Evolutionary conservation across 768 basidiomycete genomes (phyloP).

Genomic region (Rhodotorula graminis): DNA sequence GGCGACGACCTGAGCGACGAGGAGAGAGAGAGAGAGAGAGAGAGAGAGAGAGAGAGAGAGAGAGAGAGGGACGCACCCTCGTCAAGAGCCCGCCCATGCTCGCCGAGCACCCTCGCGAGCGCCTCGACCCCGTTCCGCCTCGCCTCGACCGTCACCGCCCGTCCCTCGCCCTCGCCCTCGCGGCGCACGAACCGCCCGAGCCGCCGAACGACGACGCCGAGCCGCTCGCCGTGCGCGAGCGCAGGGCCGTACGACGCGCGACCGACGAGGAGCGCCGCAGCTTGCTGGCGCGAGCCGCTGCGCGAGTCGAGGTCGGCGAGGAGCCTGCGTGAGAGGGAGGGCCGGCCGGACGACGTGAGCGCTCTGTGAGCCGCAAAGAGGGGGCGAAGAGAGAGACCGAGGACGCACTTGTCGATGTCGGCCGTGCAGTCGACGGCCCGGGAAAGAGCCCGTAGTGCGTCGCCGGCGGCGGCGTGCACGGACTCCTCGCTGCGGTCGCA

Average conservation of each 20-base stretch:
- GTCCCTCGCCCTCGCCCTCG: background rate
- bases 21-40: too few relatives aligned
- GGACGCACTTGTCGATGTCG: slow-evolving; percentile 63
- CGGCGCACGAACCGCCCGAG: background rate
- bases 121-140: slow-evolving; percentile 32
- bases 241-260: slow-evolving; percentile 56
- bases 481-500: slow-evolving; percentile 63
- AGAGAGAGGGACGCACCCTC: background rate
- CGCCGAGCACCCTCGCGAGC: background rate
- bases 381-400: too few relatives aligned
- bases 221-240: background rate
- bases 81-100: background rate
- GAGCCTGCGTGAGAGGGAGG: slow-evolving; percentile 44
- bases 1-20: too few relatives aligned
- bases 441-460: slow-evolving; percentile 9
- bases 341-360: background rate
- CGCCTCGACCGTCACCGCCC: slow-evolving; percentile 10
- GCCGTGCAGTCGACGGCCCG: background rate
- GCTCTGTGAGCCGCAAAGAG: too few relatives aligned
- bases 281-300: slow-evolving; percentile 58
- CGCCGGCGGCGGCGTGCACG: slow-evolving; percentile 16
- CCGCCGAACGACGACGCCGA: background rate
- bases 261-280: slow-evolving; percentile 66
- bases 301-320: slow-evolving; percentile 44
- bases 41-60: too few relatives aligned